Evolutionary conservation across 2,329 filamentous ascomycete species (phyloP).

Genomic region (Thelonectria rubi): DNA sequence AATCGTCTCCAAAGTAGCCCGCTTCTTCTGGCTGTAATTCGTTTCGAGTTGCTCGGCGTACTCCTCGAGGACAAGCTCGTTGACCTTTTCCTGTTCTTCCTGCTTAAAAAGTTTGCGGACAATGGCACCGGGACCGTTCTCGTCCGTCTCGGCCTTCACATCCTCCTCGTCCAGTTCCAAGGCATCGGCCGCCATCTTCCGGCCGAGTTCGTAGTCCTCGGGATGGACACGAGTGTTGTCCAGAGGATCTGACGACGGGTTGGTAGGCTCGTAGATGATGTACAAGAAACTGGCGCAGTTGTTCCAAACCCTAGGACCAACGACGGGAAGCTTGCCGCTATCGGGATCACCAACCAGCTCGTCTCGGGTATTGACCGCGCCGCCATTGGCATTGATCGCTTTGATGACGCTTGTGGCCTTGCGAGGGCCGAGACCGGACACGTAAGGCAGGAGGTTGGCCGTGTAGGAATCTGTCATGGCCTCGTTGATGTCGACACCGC

Average conservation of each 20-base stretch:
- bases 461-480: slow-evolving; percentile 83
- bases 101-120: slow-evolving; percentile 96
- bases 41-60: slow-evolving; percentile 95
- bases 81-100: slow-evolving; percentile 92
- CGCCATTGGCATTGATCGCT: slow-evolving; percentile 90
- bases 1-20: slow-evolving; percentile 95
- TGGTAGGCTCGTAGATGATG: slow-evolving; percentile 86
- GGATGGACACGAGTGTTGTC: slow-evolving; percentile 98
- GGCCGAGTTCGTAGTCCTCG: slow-evolving; percentile 96
- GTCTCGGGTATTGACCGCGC: slow-evolving; percentile 82
- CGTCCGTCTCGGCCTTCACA: slow-evolving; percentile 91
- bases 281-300: slow-evolving; percentile 97
- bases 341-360: slow-evolving; percentile 91
- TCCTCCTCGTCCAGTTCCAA: slow-evolving; percentile 97
- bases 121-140: slow-evolving; percentile 88
- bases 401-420: slow-evolving; percentile 81
- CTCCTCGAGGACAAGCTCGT: slow-evolving; percentile 94
- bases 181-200: slow-evolving; percentile 98
- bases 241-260: slow-evolving; percentile 85
- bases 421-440: slow-evolving; percentile 89
- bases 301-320: slow-evolving; percentile 91
- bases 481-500: slow-evolving; percentile 94
- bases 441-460: slow-evolving; percentile 87
- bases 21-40: slow-evolving; percentile 93
- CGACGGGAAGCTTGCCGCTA: slow-evolving; percentile 77